Conservation (phyloP, 768 basidiomycete species). For the Russula virescens region DNA sequence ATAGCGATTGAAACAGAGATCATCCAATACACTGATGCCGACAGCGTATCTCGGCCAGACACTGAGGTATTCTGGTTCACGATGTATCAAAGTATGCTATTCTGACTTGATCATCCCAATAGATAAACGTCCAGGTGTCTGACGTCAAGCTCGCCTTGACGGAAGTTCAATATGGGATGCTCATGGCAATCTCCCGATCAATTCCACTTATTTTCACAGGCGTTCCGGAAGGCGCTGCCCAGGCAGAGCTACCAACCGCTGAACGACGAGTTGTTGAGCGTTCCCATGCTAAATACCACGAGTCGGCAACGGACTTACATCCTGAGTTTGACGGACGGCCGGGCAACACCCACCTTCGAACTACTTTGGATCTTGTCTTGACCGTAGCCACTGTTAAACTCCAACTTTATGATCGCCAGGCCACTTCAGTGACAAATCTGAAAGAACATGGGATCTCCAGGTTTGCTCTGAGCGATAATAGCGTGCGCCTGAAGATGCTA, state of each 20-base stretch:
- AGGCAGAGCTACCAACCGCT: conserved; percentile 28
- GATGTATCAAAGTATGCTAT: conserved; percentile 1
- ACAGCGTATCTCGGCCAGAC: conserved; percentile 54
- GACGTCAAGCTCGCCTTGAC: conserved; percentile 82
- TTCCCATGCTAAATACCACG: conserved; percentile 21
- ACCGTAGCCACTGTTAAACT: conserved; percentile 67
- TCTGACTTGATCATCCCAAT: background rate
- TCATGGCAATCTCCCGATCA: conserved; percentile 60
- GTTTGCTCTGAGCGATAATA: conserved; percentile 77
- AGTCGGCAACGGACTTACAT: conserved; percentile 36
- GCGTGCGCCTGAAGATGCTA: conserved; percentile 72
- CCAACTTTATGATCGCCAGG: conserved; percentile 75
- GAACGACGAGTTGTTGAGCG: conserved; percentile 15
- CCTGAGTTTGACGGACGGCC: conserved; percentile 50
- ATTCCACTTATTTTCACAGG: conserved; percentile 61
- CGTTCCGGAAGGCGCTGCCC: conserved; percentile 38
- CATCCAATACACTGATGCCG: conserved; percentile 52
- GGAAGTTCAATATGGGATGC: conserved; percentile 70
- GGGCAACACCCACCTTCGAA: conserved; percentile 42
- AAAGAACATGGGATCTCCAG: conserved; percentile 77
- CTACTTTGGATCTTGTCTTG: conserved; percentile 68
- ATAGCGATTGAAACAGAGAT: conserved; percentile 70
- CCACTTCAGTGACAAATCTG: conserved; percentile 49
- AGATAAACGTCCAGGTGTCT: conserved; percentile 72
- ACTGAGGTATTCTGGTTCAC: conserved; percentile 50